Conservation (phyloP, 106 monocot genomes). For the Dendrobium catenatum region DNA sequence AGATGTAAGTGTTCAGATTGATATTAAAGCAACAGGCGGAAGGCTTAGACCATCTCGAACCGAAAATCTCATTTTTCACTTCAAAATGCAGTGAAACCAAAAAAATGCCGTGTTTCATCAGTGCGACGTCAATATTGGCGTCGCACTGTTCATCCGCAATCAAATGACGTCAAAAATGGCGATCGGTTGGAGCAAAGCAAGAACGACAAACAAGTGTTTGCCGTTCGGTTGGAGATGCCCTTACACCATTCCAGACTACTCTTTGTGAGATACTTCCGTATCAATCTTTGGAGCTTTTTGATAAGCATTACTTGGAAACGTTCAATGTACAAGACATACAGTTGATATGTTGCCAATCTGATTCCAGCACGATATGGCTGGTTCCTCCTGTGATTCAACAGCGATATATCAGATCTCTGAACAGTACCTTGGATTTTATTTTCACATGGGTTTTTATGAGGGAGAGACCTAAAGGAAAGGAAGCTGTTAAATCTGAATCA, state of each 20-base stretch:
- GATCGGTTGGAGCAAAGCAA: no score
- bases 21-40: constrained; percentile 70
- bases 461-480: constrained; percentile 96
- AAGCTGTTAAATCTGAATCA: constrained; percentile 78
- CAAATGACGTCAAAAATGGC: no score
- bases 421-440: constrained; percentile 39
- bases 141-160: no score
- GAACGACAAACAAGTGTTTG: no score
- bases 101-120: no score
- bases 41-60: constrained; percentile 3
- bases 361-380: constrained; percentile 80
- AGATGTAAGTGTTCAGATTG: constrained; percentile 81
- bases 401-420: constrained; percentile 50
- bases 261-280: constrained; percentile 62
- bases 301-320: constrained; percentile 39
- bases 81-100: no score
- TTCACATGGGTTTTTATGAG: constrained; percentile 84
- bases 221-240: no score
- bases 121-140: no score
- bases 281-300: constrained; percentile 21
- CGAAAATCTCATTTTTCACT: no score
- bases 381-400: constrained; percentile 62
- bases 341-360: constrained; percentile 88
- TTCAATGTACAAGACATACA: constrained; percentile 97
- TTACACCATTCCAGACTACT: constrained; percentile 70